Conservation (phyloP, 306 rosid species). For the Malus sieversii region DNA sequence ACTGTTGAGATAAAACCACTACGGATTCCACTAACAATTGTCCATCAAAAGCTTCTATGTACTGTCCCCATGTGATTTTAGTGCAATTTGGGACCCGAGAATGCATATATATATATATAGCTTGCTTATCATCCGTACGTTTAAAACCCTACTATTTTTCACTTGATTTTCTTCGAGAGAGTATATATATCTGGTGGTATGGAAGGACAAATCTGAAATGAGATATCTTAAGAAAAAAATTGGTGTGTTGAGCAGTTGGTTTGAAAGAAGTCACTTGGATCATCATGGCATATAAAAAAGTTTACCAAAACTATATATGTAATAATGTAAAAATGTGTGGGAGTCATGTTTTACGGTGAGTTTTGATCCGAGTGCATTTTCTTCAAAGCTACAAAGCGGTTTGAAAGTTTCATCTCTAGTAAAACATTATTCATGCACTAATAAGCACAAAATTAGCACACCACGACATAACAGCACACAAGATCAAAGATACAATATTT, state of each 20-base stretch:
- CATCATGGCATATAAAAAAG: not conserved
- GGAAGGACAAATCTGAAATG: not conserved
- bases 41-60: not conserved
- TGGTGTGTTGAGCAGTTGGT: not conserved
- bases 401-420: not conserved
- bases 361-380: not conserved
- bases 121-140: constrained; percentile 16
- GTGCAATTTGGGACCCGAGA: constrained; percentile 6
- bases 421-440: not conserved
- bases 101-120: not conserved
- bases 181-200: not conserved
- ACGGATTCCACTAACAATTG: constrained; percentile 16
- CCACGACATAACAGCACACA: not conserved
- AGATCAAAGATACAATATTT: too few species aligned
- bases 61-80: constrained; percentile 16
- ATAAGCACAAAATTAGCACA: not conserved
- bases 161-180: not conserved
- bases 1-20: constrained; percentile 11
- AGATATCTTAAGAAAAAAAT: not conserved
- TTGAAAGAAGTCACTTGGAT: not conserved
- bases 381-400: not conserved
- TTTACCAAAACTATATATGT: not conserved
- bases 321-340: not conserved
- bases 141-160: constrained; percentile 6
- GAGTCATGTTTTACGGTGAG: not conserved